Base-by-base conservation (phyloP, 2,329 filamentous ascomycete species). In the Claviceps capensis region DNA sequence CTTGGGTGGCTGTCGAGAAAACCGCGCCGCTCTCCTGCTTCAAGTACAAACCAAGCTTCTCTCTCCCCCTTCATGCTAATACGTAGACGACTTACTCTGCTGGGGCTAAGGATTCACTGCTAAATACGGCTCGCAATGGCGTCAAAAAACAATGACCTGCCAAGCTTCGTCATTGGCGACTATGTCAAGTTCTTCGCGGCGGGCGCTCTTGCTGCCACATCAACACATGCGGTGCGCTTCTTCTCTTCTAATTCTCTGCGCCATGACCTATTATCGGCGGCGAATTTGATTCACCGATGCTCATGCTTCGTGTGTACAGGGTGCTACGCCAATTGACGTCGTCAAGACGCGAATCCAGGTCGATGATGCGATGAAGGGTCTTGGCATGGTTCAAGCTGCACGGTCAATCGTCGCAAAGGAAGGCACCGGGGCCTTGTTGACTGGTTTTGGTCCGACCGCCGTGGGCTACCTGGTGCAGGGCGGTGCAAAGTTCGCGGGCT, bases 341-440 rank as follows among this genome's bases (percentile, higher is more conserved):
- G 86, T 94, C 72, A 94, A 94, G 79, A 94, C 88, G 62, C 81
- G 87, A 63, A 91, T 94, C 67, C 88, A 94, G 72, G 85, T 94
- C 66, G 88, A 94, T 72, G 87, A 88, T 62, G 77, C 75, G 59
- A 83, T 87, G 70, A 93, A 93, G 75, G 89, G 90, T 71, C 77
- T 79, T 63, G 88, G 88, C 69, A 82, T 94, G 78, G 75, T 93
- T 66, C 81, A 82, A 64, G 86, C 86, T 53, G 88, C 83, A 70
- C 79, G 80, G 58, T 81, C 86, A 68, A 88, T 94, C 69, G 78
- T 93, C 63, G 75, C 75, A 59, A 84, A 81, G 58, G 88, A 94
- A 72, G 88, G 88, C 65, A 81, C 85, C 57, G 81, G 82, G 56
- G 86, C 87, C 57, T 77, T 94, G 59, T 76, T 88, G 64, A 93